Percentiles rank a stretch among this genome's conserved stretches.
phyloP scores from a whole-genome alignment of 1,284 basidiomycete species.

The Meira miltonrushii region DNA sequence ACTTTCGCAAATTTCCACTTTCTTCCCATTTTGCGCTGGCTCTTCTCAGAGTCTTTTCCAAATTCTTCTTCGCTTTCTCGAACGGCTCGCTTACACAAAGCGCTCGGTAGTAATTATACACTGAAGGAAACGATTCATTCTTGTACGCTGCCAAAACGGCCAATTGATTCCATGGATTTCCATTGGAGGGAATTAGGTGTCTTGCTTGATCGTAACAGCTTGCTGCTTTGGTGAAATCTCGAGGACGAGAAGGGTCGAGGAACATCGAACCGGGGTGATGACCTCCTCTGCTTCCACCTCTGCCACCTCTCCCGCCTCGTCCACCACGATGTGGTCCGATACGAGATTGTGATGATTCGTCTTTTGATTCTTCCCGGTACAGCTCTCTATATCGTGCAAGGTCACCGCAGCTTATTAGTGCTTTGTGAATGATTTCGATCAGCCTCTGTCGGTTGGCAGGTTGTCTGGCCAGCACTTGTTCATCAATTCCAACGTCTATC shows the following conservation, averaged over 20 bases:
- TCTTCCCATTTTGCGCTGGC: constrained; percentile 23
- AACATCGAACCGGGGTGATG: neutral
- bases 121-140: constrained; percentile 71
- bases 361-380: constrained; percentile 54
- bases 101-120: constrained; percentile 85
- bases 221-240: constrained; percentile 37
- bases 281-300: constrained; percentile 4
- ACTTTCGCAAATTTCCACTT: neutral
- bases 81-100: constrained; percentile 80
- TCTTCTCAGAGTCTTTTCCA: constrained; percentile 58
- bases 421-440: constrained; percentile 68
- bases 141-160: constrained; percentile 84
- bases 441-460: constrained; percentile 34
- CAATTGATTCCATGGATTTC: constrained; percentile 86
- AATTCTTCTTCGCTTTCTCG: constrained; percentile 78
- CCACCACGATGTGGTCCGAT: neutral
- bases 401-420: constrained; percentile 85
- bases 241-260: neutral
- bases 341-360: neutral
- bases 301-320: neutral
- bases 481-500: constrained; percentile 10
- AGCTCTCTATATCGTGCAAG: constrained; percentile 87
- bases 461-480: constrained; percentile 25
- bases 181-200: constrained; percentile 39
- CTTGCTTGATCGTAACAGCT: constrained; percentile 45